A percentile compares a stretch with the other conserved stretches of the same genome.
Conservation (phyloP, 164 flowering plant species). For the Tetracentron sinense region DNA sequence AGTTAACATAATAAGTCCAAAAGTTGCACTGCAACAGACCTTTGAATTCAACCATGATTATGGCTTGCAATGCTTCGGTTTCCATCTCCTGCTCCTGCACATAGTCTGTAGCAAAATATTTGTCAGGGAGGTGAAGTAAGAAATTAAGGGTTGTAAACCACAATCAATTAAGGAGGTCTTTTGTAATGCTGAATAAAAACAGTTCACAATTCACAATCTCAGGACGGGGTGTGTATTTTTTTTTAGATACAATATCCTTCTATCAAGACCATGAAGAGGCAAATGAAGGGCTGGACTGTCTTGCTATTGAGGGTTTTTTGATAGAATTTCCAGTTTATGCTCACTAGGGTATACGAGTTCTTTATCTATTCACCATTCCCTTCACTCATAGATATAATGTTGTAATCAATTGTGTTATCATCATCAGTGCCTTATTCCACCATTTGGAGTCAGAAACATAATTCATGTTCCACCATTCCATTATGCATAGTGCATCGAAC, state of each 20-base stretch:
- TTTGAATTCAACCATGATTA: constrained; percentile 89
- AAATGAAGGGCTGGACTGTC: not conserved
- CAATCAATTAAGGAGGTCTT: too few species aligned
- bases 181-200: too few species aligned
- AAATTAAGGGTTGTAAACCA: not conserved
- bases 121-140: not conserved
- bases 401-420: not conserved
- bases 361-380: not conserved
- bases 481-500: too few species aligned
- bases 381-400: too few species aligned
- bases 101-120: constrained; percentile 44
- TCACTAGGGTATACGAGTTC: too few species aligned
- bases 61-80: constrained; percentile 92
- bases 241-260: not conserved
- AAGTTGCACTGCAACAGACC: constrained; percentile 35
- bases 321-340: too few species aligned
- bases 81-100: constrained; percentile 96
- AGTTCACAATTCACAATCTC: too few species aligned
- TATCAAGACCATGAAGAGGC: not conserved
- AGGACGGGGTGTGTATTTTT: too few species aligned
- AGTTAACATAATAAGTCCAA: not conserved
- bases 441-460: not conserved
- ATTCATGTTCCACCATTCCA: not conserved
- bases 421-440: not conserved
- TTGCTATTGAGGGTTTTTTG: too few species aligned